Evolutionary conservation across 345 rosid species (phyloP).

Genomic region (Chamaenerion angustifolium): DNA sequence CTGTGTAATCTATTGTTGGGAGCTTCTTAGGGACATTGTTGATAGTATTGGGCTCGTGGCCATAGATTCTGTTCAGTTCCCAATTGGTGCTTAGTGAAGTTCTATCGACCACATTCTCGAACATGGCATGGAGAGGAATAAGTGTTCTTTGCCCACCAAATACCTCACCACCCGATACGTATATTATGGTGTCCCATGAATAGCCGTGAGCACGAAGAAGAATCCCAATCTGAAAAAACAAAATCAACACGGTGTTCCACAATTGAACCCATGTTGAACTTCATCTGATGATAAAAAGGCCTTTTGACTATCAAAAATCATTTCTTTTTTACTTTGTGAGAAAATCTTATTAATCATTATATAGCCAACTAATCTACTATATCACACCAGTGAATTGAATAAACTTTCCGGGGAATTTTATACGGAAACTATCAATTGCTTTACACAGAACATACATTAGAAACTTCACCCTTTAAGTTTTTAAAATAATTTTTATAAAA

Average conservation of each 20-base stretch:
- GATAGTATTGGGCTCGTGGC: constrained; percentile 58
- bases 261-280: neutral
- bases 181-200: constrained; percentile 72
- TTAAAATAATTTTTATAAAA: too few species aligned
- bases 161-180: constrained; percentile 89
- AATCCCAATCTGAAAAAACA: constrained; percentile 60
- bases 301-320: too few species aligned
- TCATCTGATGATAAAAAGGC: neutral
- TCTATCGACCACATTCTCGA: constrained; percentile 80
- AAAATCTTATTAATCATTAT: too few species aligned
- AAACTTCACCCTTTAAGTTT: too few species aligned
- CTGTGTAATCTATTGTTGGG: constrained; percentile 40
- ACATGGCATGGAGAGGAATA: constrained; percentile 83
- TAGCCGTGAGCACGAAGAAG: constrained; percentile 94
- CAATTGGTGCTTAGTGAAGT: constrained; percentile 74
- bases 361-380: too few species aligned
- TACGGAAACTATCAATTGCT: too few species aligned
- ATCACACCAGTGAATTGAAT: too few species aligned
- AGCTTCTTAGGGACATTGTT: constrained; percentile 26
- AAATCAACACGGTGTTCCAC: too few species aligned
- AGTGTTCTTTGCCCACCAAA: constrained; percentile 89
- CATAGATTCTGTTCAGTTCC: constrained; percentile 84
- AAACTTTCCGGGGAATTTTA: too few species aligned
- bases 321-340: too few species aligned
- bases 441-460: too few species aligned